phyloP scores from a whole-genome alignment of 768 basidiomycete species.

The Phanerodontia chrysosporium region DNA sequence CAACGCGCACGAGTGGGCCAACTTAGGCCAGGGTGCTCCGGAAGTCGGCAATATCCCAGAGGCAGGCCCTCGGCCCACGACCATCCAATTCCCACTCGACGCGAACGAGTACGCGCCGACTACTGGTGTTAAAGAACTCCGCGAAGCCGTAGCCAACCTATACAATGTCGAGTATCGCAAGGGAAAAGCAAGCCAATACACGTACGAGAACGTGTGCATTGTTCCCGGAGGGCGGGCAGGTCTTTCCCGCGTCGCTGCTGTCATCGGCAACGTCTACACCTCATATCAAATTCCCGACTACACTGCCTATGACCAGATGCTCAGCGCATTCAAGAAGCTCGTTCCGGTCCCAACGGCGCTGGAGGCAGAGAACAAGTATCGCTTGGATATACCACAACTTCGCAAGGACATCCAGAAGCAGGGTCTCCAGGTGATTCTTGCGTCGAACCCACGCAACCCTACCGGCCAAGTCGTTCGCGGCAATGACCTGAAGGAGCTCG shows the following conservation, averaged over 20 bases:
- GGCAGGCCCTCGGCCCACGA: conserved; percentile 59
- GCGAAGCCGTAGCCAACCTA: conserved; percentile 84
- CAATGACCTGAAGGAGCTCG: conserved; percentile 76
- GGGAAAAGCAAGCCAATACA: conserved; percentile 80
- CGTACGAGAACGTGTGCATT: conserved; percentile 89
- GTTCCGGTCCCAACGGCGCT: conserved; percentile 88
- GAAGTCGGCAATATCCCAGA: conserved; percentile 83
- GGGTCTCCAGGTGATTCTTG: conserved; percentile 79
- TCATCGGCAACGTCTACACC: conserved; percentile 87
- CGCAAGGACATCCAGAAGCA: conserved; percentile 81
- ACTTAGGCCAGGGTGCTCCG: conserved; percentile 89
- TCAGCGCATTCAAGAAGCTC: conserved; percentile 82
- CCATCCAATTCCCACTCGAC: conserved; percentile 63
- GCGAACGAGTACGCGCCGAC: conserved; percentile 89
- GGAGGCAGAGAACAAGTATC: conserved; percentile 57
- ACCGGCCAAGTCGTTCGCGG: conserved; percentile 87
- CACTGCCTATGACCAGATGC: conserved; percentile 81
- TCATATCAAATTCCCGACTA: conserved; percentile 92
- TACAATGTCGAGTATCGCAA: conserved; percentile 86
- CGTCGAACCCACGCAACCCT: conserved; percentile 95
- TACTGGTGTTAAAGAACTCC: conserved; percentile 78
- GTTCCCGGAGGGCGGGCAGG: conserved; percentile 94
- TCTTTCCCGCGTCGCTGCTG: conserved; percentile 85
- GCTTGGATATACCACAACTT: conserved; percentile 78
- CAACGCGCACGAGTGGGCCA: conserved; percentile 75